Percentiles rank a stretch among this genome's conserved stretches.
Conservation (phyloP, 805 yeast genomes). For the Hermanozyma aechmeae region DNA sequence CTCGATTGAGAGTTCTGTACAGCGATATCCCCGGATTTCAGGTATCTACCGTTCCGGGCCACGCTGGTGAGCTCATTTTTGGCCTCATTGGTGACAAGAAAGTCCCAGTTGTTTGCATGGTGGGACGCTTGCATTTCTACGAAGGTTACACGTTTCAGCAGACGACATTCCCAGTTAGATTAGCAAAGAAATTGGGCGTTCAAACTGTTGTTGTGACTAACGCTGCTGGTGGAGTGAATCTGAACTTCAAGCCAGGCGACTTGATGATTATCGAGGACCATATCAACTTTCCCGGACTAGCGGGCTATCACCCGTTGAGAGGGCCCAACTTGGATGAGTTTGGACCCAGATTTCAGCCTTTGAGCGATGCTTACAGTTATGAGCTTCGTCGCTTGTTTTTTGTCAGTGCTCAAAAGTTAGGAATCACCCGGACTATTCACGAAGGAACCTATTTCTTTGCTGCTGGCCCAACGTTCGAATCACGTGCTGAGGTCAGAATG, state of each 20-base stretch:
- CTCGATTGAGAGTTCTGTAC: conserved; percentile 49
- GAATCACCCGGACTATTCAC: conserved; percentile 53
- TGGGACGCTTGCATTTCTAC: conserved; percentile 85
- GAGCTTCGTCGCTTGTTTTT: conserved; percentile 57
- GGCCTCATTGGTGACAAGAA: conserved; percentile 62
- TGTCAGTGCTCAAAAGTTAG: conserved; percentile 36
- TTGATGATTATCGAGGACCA: conserved; percentile 88
- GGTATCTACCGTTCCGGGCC: conserved; percentile 82
- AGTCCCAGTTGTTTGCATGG: conserved; percentile 86
- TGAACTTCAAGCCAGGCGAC: conserved; percentile 68
- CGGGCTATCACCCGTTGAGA: conserved; percentile 79
- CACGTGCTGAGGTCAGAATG: conserved; percentile 83
- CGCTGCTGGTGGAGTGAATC: conserved; percentile 89
- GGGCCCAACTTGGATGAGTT: conserved; percentile 75
- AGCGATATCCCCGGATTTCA: conserved; percentile 71
- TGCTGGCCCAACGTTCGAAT: conserved; percentile 91
- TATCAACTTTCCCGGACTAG: conserved; percentile 81
- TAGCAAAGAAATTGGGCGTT: conserved; percentile 56
- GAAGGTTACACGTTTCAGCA: conserved; percentile 84
- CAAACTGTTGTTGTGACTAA: conserved; percentile 72
- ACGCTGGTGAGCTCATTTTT: conserved; percentile 71
- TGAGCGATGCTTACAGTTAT: conserved; percentile 83
- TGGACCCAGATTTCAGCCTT: conserved; percentile 84
- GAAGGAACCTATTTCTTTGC: conserved; percentile 85
- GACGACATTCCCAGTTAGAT: conserved; percentile 80